Conservation (phyloP, 202 grass and related monocot species). For the Setaria italica region DNA sequence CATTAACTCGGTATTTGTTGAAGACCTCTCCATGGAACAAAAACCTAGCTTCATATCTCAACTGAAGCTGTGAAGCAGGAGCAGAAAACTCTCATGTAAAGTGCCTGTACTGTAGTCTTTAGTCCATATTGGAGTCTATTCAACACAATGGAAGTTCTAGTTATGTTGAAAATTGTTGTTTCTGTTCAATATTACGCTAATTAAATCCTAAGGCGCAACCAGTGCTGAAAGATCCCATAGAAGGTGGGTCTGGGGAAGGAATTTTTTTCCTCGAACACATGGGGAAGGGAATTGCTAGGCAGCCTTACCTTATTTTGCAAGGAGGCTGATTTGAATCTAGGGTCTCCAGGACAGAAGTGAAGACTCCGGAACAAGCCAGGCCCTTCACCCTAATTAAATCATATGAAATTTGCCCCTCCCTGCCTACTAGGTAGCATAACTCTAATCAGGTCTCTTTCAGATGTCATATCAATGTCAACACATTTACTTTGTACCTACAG, state of each 20-base stretch:
- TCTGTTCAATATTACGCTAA: background rate
- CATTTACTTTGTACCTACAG: conserved; percentile 21
- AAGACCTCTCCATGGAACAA: conserved; percentile 16
- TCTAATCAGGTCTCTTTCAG: no score
- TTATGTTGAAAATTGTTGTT: background rate
- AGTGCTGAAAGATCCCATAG: background rate
- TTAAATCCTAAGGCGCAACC: background rate
- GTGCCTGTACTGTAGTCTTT: background rate
- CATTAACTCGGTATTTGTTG: background rate
- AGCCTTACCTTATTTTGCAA: background rate
- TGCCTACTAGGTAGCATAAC: no score
- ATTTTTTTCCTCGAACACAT: background rate
- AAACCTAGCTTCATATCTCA: background rate
- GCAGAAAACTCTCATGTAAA: background rate
- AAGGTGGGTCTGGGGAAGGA: background rate
- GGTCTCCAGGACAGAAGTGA: background rate
- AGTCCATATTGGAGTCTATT: background rate
- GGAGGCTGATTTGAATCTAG: background rate
- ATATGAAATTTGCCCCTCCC: background rate
- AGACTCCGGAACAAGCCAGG: background rate
- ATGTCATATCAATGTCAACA: background rate
- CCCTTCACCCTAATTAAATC: background rate
- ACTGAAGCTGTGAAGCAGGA: background rate
- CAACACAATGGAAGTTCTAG: background rate
- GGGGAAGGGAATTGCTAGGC: background rate